Conservation (phyloP, 2,329 filamentous ascomycete species). For the Parastagonospora nodorum region DNA sequence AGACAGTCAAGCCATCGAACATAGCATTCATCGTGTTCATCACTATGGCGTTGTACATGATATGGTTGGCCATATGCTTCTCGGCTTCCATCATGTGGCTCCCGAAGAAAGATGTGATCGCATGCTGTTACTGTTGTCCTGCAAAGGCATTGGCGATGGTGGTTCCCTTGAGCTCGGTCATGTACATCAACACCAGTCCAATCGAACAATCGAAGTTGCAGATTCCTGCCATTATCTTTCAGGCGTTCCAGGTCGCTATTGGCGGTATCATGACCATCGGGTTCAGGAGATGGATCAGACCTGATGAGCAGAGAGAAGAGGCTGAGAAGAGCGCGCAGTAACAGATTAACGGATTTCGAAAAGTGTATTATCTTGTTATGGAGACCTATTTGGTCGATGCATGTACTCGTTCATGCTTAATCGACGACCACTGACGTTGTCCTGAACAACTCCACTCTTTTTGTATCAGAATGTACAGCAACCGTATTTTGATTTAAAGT, state of each 20-base stretch:
- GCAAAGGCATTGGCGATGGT: slow-evolving; percentile 75
- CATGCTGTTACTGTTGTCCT: slow-evolving; percentile 74
- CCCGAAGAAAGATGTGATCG: slow-evolving; percentile 66
- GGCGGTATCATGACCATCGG: slow-evolving; percentile 50
- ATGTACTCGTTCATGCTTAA: not conserved
- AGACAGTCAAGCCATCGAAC: slow-evolving; percentile 62
- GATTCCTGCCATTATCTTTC: slow-evolving; percentile 66
- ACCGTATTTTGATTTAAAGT: not conserved
- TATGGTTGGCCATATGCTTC: slow-evolving; percentile 69
- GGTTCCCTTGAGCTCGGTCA: slow-evolving; percentile 69
- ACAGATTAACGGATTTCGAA: slow-evolving; percentile 3
- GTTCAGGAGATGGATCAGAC: slow-evolving; percentile 54
- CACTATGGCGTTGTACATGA: slow-evolving; percentile 65
- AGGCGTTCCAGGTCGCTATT: slow-evolving; percentile 51
- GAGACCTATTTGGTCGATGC: not conserved
- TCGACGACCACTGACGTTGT: not conserved
- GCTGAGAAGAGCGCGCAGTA: slow-evolving; percentile 26
- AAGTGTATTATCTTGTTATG: not conserved
- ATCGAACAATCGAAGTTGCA: slow-evolving; percentile 64
- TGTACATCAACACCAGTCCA: slow-evolving; percentile 65
- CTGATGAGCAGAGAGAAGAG: slow-evolving; percentile 58
- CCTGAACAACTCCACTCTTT: not conserved
- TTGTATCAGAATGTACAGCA: not conserved
- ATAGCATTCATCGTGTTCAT: slow-evolving; percentile 71
- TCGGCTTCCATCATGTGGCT: slow-evolving; percentile 60